Evolutionary conservation across 2,329 filamentous ascomycete genomes (phyloP), one percentile per base, ranked within the genome.

Genomic region (Neurospora sp.): DNA sequence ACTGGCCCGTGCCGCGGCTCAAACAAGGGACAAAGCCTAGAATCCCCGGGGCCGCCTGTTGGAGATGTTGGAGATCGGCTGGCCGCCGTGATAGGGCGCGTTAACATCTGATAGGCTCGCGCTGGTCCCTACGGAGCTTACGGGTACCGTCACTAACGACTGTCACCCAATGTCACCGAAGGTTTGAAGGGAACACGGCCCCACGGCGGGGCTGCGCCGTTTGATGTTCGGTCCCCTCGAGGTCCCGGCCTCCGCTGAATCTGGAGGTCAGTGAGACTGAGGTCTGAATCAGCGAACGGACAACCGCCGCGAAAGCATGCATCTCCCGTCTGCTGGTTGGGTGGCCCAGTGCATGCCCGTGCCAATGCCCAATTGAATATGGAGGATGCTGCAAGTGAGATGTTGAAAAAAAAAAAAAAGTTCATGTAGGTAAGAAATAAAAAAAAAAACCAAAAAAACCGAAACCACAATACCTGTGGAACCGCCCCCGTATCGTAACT

Each of bases 391-490:
- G 52, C 23, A 62, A 62, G 52, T n/a, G 52, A 62, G 23, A 36
- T 62, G 52, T 9, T 33, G 23, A 17, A 62, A 58, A 58, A 33
- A 58, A 58, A n/a, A n/a, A 33, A 28, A 58, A 52, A 52, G 19
- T 52, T 23, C 0, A 28, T 11, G 11, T 52, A 23, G 6, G 46
- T 15, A 69, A 71, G 72, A 72, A 70, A 70, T 67, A 68, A 69
- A 72, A 71, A 71, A 72, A 71, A 71, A 72, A 71, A 28, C 66
- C 71, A 71, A 71, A 72, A 74, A 73, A 74, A 73, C 73, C 73
- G 74, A 71, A 74, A 73, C 74, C 73, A 74, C 74, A 72, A 75
- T 74, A 74, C 74, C 36, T 74, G 73, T 76, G 74, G 73, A 72
- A 72, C 72, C 68, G 67, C 67, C 69, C 71, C 70, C 70, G 72